Percentiles rank a stretch among this genome's conserved stretches.
phyloP scores from a whole-genome alignment of 768 basidiomycete species.

The Sarcomyxa edulis region DNA sequence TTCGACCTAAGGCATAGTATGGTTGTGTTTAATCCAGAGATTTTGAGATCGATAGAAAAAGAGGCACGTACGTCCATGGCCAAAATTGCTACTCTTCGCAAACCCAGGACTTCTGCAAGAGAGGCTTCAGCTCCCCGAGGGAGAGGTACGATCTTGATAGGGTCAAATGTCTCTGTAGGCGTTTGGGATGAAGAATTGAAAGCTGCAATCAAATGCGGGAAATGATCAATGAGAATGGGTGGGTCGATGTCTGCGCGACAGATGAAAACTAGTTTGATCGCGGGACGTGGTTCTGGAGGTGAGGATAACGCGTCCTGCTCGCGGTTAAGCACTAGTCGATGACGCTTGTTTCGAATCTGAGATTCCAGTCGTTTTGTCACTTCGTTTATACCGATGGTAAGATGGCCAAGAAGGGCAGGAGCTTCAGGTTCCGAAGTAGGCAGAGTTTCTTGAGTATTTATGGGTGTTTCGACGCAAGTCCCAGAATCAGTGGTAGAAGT shows the following conservation, averaged over 20 bases:
- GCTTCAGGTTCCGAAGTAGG: constrained; percentile 4
- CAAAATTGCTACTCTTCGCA: constrained; percentile 62
- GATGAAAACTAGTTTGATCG: constrained; percentile 50
- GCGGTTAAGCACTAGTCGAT: constrained; percentile 18
- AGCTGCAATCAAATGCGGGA: constrained; percentile 73
- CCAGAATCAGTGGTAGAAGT: background rate
- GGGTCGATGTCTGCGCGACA: constrained; percentile 77
- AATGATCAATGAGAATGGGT: constrained; percentile 62
- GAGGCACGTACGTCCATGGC: constrained; percentile 55
- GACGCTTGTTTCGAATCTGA: constrained; percentile 34
- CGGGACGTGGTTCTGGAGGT: constrained; percentile 11
- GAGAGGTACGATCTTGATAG: constrained; percentile 56
- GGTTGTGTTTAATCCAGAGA: too few species aligned
- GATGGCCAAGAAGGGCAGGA: constrained; percentile 41
- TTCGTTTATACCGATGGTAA: constrained; percentile 71
- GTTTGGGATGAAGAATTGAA: constrained; percentile 47
- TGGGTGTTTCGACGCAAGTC: background rate
- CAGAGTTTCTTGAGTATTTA: background rate
- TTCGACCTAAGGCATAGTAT: constrained; percentile 25
- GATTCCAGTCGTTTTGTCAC: constrained; percentile 71
- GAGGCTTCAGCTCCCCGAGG: constrained; percentile 60
- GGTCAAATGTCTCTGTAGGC: constrained; percentile 17
- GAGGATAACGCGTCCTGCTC: constrained; percentile 4
- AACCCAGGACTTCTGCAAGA: constrained; percentile 57
- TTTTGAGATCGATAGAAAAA: constrained; percentile 8